Conservation (phyloP, 2,329 filamentous ascomycete species). For the Aspergillus sojae region DNA sequence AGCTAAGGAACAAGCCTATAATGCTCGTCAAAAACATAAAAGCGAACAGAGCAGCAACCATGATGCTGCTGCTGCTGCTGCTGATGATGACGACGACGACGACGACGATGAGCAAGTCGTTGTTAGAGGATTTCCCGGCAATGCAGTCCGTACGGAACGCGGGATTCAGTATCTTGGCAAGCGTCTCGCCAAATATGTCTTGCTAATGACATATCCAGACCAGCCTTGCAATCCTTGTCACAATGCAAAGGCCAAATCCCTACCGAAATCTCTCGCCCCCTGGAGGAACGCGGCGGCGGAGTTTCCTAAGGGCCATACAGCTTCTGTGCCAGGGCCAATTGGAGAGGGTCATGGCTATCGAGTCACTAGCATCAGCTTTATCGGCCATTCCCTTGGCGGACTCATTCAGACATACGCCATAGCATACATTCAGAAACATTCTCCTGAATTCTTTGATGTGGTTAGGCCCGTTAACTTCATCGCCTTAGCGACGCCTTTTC, state of each 20-base stretch:
- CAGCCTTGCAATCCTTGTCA: conserved; percentile 79
- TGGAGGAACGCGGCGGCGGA: conserved; percentile 34
- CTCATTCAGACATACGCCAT: conserved; percentile 91
- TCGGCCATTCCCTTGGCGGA: conserved; percentile 88
- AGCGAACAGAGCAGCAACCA: conserved; percentile 47
- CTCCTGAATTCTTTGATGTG: conserved; percentile 81
- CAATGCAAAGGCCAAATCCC: conserved; percentile 52
- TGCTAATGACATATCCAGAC: conserved; percentile 89
- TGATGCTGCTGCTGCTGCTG: not conserved
- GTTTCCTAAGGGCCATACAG: conserved; percentile 37
- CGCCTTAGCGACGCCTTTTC: conserved; percentile 79
- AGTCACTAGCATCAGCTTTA: conserved; percentile 92
- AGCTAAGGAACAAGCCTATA: conserved; percentile 59
- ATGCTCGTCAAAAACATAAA: conserved; percentile 44
- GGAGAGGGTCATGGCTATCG: conserved; percentile 64
- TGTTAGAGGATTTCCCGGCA: conserved; percentile 85
- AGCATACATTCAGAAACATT: conserved; percentile 95
- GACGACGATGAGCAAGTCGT: conserved; percentile 68
- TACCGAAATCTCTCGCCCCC: conserved; percentile 52
- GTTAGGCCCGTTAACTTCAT: conserved; percentile 92
- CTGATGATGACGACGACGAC: not conserved
- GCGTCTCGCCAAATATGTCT: conserved; percentile 84
- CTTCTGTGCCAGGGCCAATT: conserved; percentile 44
- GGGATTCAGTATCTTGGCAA: conserved; percentile 98
- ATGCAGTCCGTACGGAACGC: conserved; percentile 86